These are phyloP conservation scores for Stephania cephalantha DNA, from an alignment of 164 flowering plant species.

Conservation along the genomic window DNA sequence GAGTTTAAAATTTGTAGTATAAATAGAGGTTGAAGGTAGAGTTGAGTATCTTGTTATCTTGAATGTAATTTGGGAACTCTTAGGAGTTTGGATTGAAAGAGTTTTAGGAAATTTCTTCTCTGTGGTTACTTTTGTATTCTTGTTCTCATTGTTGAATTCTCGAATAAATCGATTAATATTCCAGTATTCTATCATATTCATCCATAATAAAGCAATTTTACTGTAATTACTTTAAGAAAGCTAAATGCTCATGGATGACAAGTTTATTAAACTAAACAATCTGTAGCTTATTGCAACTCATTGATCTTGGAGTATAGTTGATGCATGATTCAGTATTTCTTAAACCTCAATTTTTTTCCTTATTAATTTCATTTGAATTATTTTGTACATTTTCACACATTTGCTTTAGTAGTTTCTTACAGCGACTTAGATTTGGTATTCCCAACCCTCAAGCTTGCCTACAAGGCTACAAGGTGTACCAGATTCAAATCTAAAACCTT, in stretches of 20 bases:
- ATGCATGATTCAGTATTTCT: neutral
- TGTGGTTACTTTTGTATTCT: too few relatives aligned
- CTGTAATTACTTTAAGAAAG: neutral
- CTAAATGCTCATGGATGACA: neutral
- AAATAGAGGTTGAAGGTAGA: too few relatives aligned
- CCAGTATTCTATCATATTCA: neutral
- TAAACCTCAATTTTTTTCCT: neutral
- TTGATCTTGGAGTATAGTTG: neutral
- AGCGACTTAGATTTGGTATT: neutral
- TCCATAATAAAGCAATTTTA: neutral
- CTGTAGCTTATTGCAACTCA: neutral
- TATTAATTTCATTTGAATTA: neutral
- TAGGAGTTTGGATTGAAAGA: too few relatives aligned
- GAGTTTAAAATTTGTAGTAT: too few relatives aligned
- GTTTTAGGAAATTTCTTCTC: too few relatives aligned
- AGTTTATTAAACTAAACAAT: neutral
- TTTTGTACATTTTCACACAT: neutral
- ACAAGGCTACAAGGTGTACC: neutral
- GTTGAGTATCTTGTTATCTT: too few relatives aligned
- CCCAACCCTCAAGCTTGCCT: neutral
- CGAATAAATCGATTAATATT: too few relatives aligned
- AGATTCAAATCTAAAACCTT: neutral
- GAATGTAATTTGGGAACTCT: too few relatives aligned
- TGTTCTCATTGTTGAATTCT: too few relatives aligned
- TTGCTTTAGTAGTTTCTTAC: neutral